Evolutionary conservation across 139 green algal genomes (phyloP).

Genomic region (Coelastrella sp.): DNA sequence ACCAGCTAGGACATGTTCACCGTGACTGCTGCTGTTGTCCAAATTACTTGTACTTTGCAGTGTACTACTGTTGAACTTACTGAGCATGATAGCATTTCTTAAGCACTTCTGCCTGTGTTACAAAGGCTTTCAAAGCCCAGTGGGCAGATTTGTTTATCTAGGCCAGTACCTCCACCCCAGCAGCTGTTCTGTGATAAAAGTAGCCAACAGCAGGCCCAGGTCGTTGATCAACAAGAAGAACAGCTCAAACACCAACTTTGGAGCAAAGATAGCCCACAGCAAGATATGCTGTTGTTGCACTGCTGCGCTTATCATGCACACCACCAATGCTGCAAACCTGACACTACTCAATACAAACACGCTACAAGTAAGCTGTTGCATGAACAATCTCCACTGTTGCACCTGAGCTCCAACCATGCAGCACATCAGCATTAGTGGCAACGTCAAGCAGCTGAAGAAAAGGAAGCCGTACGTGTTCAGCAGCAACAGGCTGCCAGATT

Average conservation of each 20-base stretch:
- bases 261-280: slow-evolving; percentile 91
- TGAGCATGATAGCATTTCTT: too few relatives aligned
- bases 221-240: slow-evolving; percentile 62
- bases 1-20: too few relatives aligned
- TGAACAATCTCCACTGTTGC: background rate
- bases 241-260: slow-evolving; percentile 92
- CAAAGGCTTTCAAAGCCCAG: too few relatives aligned
- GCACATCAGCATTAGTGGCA: slow-evolving; percentile 49
- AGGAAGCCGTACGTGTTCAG: slow-evolving; percentile 85
- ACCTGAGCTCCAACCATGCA: background rate
- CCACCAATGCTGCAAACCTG: slow-evolving; percentile 20
- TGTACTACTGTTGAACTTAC: too few relatives aligned
- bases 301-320: slow-evolving; percentile 60
- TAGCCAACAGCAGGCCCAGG: slow-evolving; percentile 42
- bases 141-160: background rate
- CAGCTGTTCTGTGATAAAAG: background rate
- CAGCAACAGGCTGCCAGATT: slow-evolving; percentile 71
- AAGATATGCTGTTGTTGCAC: slow-evolving; percentile 88
- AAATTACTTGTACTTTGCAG: too few relatives aligned
- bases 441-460: slow-evolving; percentile 49
- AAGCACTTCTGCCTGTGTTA: too few relatives aligned
- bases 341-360: slow-evolving; percentile 17
- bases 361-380: slow-evolving; percentile 2
- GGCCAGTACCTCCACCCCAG: background rate
- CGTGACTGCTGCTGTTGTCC: too few relatives aligned